These are phyloP conservation scores for Neurospora sp. DNA, from an alignment of 495 filamentous ascomycete species.

Conservation along the genomic window DNA sequence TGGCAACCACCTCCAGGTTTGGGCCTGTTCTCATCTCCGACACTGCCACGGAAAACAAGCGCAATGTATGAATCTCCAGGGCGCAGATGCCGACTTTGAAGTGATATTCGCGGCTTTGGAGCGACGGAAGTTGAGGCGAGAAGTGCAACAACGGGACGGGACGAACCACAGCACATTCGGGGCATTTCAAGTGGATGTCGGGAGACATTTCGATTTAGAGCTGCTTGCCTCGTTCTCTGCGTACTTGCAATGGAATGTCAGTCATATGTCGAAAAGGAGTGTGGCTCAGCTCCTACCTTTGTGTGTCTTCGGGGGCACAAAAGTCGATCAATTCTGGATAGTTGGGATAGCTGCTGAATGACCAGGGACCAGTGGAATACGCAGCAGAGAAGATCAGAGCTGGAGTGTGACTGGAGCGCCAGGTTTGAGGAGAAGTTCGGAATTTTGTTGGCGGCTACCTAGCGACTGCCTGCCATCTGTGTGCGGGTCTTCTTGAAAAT, in stretches of 20 bases:
- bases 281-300: not conserved
- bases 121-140: not conserved
- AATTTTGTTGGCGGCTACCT: not conserved
- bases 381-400: no score
- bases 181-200: not conserved
- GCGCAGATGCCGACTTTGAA: not conserved
- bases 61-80: not conserved
- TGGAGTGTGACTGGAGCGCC: not conserved
- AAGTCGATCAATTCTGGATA: not conserved
- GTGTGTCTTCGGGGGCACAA: not conserved
- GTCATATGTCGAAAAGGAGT: not conserved
- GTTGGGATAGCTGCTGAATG: not conserved
- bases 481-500: not conserved
- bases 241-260: not conserved
- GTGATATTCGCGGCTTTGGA: not conserved
- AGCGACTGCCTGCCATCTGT: not conserved
- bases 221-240: not conserved
- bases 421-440: not conserved
- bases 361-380: no score
- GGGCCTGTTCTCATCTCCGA: not conserved
- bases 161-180: not conserved
- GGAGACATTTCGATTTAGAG: not conserved
- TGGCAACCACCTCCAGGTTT: not conserved
- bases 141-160: not conserved
- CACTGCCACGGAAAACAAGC: not conserved